Evolutionary conservation across 495 filamentous ascomycete genomes (phyloP).

Genomic region (Hypoxylon cercidicola): DNA sequence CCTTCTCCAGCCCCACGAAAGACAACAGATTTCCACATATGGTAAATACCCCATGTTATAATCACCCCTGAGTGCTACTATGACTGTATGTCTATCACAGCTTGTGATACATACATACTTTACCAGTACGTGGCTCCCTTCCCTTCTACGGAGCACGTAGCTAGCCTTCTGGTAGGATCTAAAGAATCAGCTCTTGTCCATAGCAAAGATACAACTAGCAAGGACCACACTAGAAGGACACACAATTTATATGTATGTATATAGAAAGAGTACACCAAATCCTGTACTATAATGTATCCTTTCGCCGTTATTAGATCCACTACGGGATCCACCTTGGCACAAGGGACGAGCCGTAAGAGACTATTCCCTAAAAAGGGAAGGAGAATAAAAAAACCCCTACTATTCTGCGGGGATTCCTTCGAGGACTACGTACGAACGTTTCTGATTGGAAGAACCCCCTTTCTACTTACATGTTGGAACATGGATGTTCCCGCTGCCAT

Average conservation of each 20-base stretch:
- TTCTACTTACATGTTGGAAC: background rate
- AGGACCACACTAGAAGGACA: too few species aligned
- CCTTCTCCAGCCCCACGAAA: background rate
- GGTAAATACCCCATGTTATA: too few species aligned
- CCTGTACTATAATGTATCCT: background rate
- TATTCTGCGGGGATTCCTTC: background rate
- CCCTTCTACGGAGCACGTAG: too few species aligned
- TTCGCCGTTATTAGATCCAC: background rate
- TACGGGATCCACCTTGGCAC: constrained; percentile 1
- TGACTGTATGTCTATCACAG: too few species aligned
- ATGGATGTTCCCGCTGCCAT: constrained; percentile 1
- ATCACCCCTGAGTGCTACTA: too few species aligned
- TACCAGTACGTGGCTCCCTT: too few species aligned
- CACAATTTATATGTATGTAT: background rate
- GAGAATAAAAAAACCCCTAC: background rate
- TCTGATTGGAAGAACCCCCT: background rate
- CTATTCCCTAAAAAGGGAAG: background rate
- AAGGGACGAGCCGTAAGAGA: constrained; percentile 5
- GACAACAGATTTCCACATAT: background rate
- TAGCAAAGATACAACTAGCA: too few species aligned
- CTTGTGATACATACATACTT: too few species aligned
- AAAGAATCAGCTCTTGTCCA: too few species aligned
- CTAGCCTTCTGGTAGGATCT: too few species aligned
- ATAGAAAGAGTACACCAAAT: background rate
- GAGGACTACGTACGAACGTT: background rate